Percentiles rank a stretch among this genome's conserved stretches.
Evolutionary conservation across 164 flowering plant genomes (phyloP).

Genomic region (Nymphaea colorata): DNA sequence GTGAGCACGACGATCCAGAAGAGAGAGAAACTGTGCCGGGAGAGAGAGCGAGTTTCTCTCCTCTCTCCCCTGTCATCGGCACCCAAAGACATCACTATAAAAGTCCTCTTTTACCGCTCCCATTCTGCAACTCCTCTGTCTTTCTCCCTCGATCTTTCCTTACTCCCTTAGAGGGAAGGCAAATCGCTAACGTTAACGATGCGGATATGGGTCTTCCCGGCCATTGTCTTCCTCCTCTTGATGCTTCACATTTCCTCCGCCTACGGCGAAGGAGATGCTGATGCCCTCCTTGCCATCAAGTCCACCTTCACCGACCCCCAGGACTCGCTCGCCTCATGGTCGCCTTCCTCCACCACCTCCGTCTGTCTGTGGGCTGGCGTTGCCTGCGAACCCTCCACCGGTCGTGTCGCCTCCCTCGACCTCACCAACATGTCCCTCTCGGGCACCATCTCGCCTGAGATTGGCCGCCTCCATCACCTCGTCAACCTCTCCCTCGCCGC

Average conservation of each 20-base stretch:
- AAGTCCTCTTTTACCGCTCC: neutral
- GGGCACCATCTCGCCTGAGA: slow-evolving; percentile 44
- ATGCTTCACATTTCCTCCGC: neutral
- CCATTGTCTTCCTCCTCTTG: neutral
- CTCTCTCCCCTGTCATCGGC: no score
- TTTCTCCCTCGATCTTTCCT: neutral
- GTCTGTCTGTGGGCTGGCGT: slow-evolving; percentile 61
- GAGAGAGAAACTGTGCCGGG: neutral
- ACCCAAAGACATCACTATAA: neutral
- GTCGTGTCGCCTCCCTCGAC: slow-evolving; percentile 49
- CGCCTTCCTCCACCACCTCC: slow-evolving; percentile 30
- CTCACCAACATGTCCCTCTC: slow-evolving; percentile 45
- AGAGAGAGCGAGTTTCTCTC: neutral
- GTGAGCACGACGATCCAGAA: neutral
- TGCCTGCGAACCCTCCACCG: slow-evolving; percentile 35
- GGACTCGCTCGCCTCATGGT: slow-evolving; percentile 20
- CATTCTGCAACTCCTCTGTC: neutral
- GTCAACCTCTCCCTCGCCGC: slow-evolving; percentile 36
- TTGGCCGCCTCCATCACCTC: slow-evolving; percentile 38
- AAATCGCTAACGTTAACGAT: neutral
- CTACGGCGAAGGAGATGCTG: neutral
- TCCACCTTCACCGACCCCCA: slow-evolving; percentile 44
- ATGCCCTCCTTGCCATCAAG: slow-evolving; percentile 24
- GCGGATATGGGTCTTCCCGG: neutral
- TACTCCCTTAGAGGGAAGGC: neutral